Base-by-base conservation (phyloP, 2,329 filamentous ascomycete species). In the Cordyceps cicadae region DNA sequence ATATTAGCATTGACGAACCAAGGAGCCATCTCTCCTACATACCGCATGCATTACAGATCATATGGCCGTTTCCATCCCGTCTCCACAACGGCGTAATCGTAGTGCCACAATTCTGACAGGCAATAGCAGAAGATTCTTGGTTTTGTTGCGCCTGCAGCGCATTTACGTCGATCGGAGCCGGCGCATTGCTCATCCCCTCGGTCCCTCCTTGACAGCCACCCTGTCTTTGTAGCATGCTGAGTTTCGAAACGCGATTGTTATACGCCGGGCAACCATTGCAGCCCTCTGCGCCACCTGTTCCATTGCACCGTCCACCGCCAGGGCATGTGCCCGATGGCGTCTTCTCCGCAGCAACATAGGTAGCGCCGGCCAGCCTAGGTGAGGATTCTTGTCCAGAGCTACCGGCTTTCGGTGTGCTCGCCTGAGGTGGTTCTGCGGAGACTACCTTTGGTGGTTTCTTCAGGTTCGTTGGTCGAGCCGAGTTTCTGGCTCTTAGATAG, bases 11-110 rank as follows among this genome's bases (percentile, higher is more conserved):
- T 19, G 6, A 41, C 6, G 29, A 12, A 17, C 26, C 24, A 15
- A 21, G 54, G 4, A 45, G 2, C n/a, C 24, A 14, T 19, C 46
- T 41, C 8, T 59, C 41, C 50, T 49, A 82, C 87, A 71, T 82
- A 96, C 92, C 94, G 77, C 94, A 99, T 56, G 94, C 94, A 74
- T 99, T 99, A 78, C 94, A 99, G 65, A 99, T 99, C 5, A 93
- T 96, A 75, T 97, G 92, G 1, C 94, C 94, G 67, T 87, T 87
- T 73, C 96, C 93, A 70, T 97, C 94, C 68, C 94, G 84, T 70
- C 94, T 84, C 94, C 94, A 99, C 15, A 99, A 79, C 15, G 94
- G 94, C 48, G 94, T 99, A 60, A 97, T 93, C 0, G 94, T 97
- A 14, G 94, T 99, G 34, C 88, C 90, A 72, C 94, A 99, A 69